Conservation (phyloP, 805 yeast genomes). For the Schizosaccharomyces lindneri region DNA sequence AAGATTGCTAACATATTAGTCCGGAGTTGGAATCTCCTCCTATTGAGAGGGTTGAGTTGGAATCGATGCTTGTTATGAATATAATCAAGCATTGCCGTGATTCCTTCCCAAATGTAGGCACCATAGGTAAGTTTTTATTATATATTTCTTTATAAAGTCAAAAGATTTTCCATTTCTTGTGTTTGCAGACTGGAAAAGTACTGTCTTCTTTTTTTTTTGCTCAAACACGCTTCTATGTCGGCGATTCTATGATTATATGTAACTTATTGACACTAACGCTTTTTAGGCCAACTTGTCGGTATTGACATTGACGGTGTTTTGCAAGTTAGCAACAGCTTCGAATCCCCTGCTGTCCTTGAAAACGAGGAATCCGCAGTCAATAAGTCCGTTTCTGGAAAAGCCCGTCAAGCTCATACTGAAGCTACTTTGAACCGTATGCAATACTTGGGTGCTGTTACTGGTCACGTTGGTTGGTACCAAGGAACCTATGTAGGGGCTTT, state of each 20-base stretch:
- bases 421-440: constrained; percentile 39
- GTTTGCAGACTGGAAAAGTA: background rate
- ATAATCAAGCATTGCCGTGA: constrained; percentile 1
- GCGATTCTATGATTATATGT: background rate
- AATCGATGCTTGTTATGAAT: background rate
- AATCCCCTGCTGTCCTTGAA: constrained; percentile 24
- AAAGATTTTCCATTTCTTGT: no score
- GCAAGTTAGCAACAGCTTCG: constrained; percentile 33
- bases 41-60: background rate
- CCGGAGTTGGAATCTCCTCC: background rate
- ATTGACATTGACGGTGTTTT: constrained; percentile 25
- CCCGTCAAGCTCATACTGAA: constrained; percentile 40
- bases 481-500: constrained; percentile 44
- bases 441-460: constrained; percentile 39
- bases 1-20: background rate
- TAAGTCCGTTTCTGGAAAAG: constrained; percentile 34
- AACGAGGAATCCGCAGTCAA: constrained; percentile 11
- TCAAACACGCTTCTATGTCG: background rate
- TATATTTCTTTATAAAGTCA: no score
- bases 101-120: background rate
- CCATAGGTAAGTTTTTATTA: background rate
- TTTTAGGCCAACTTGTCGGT: constrained; percentile 45
- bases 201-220: background rate
- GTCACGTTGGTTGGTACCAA: constrained; percentile 63
- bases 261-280: no score